These are phyloP conservation scores for Raphanus hybrid DNA, from an alignment of 441 rosid genomes.

Conservation along the genomic window DNA sequence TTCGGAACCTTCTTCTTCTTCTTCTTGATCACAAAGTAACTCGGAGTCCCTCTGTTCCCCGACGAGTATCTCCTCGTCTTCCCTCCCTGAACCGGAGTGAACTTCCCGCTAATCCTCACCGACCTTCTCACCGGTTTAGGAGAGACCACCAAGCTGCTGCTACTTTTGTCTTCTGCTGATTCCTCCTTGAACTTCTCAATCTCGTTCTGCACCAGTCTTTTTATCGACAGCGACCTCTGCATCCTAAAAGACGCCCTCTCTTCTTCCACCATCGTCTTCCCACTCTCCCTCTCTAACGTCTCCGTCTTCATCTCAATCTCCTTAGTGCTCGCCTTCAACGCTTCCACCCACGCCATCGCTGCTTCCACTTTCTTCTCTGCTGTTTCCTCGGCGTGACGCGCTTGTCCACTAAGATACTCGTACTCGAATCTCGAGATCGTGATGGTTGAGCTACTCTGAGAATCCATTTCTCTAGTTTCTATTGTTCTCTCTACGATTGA, in stretches of 20 bases:
- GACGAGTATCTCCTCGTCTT: slow-evolving; percentile 61
- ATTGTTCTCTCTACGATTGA: slow-evolving; percentile 51
- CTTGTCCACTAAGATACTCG: slow-evolving; percentile 72
- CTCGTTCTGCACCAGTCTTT: slow-evolving; percentile 56
- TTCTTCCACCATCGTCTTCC: slow-evolving; percentile 58
- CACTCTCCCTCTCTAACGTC: slow-evolving; percentile 49
- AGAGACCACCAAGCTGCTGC: slow-evolving; percentile 17
- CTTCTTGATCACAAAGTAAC: slow-evolving; percentile 57
- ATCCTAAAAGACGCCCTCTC: slow-evolving; percentile 51
- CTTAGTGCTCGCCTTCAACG: slow-evolving; percentile 73
- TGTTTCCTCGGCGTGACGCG: slow-evolving; percentile 65
- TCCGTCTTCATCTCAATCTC: slow-evolving; percentile 68
- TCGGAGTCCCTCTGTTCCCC: slow-evolving; percentile 45
- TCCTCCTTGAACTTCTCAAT: slow-evolving; percentile 43
- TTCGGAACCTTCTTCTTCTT: slow-evolving; percentile 66
- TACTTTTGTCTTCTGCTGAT: slow-evolving; percentile 24
- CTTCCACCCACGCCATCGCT: slow-evolving; percentile 87
- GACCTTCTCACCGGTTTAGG: slow-evolving; percentile 47
- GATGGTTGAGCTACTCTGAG: slow-evolving; percentile 50
- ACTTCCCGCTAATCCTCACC: slow-evolving; percentile 43
- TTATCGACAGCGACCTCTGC: slow-evolving; percentile 55
- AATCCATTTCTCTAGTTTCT: slow-evolving; percentile 55
- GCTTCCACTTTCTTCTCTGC: slow-evolving; percentile 87
- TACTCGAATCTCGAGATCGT: slow-evolving; percentile 79
- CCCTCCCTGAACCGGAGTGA: slow-evolving; percentile 48